Evolutionary conservation across 2,329 filamentous ascomycete species (phyloP).

Genomic region (Biscogniauxia sp.): DNA sequence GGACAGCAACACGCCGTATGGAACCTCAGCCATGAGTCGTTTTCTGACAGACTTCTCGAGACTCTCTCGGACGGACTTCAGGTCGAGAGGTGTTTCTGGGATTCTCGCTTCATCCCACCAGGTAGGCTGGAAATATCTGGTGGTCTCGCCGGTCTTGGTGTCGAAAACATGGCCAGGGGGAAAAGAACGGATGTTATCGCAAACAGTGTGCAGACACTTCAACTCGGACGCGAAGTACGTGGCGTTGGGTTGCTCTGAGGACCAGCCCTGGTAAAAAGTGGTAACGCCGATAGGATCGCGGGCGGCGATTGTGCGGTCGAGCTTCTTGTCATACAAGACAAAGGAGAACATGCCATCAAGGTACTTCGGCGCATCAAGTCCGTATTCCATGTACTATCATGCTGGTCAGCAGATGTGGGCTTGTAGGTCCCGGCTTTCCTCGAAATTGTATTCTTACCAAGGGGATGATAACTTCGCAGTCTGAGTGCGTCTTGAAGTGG

Average conservation of each 20-base stretch:
- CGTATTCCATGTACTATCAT: slow-evolving; percentile 82
- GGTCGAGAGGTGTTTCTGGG: slow-evolving; percentile 77
- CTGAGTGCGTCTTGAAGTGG: slow-evolving; percentile 97
- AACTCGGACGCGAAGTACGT: slow-evolving; percentile 97
- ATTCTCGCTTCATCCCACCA: slow-evolving; percentile 87
- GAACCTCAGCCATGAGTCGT: slow-evolving; percentile 97
- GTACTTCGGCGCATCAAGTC: slow-evolving; percentile 84
- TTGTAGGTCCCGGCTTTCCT: not conserved
- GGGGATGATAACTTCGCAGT: slow-evolving; percentile 98
- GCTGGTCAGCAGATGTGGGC: slow-evolving; percentile 7
- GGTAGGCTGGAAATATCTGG: slow-evolving; percentile 83
- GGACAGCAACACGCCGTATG: slow-evolving; percentile 92
- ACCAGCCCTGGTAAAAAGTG: slow-evolving; percentile 94
- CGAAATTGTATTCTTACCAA: slow-evolving; percentile 59
- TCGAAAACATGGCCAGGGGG: slow-evolving; percentile 96
- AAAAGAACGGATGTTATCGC: slow-evolving; percentile 92
- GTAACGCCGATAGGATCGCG: slow-evolving; percentile 96
- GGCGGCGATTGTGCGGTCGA: slow-evolving; percentile 89
- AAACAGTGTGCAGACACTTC: slow-evolving; percentile 89
- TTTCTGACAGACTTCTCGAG: slow-evolving; percentile 93
- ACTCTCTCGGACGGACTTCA: slow-evolving; percentile 75
- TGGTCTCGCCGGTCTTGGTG: slow-evolving; percentile 82
- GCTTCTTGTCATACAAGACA: slow-evolving; percentile 93
- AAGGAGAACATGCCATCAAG: slow-evolving; percentile 99
- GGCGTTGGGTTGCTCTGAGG: slow-evolving; percentile 75